Percentiles rank a stretch among this genome's conserved stretches.
phyloP scores from a whole-genome alignment of 2,329 filamentous ascomycete species.

The Celoporthe dispersa region DNA sequence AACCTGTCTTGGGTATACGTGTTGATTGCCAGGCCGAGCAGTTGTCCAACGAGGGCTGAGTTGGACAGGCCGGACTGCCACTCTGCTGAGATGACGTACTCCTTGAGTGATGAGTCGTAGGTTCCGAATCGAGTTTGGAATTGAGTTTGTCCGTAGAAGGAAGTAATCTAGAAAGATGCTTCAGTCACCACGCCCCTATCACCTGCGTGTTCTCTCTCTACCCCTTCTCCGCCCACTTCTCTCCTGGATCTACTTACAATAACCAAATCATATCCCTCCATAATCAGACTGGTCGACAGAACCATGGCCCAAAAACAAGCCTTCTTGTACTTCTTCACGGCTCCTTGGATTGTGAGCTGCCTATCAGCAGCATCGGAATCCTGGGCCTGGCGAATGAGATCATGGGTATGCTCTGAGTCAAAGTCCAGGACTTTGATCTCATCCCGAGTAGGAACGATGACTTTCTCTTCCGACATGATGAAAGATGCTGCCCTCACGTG shows the following conservation, averaged over 20 bases:
- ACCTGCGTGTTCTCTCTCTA: background rate
- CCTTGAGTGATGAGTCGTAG: slow-evolving; percentile 31
- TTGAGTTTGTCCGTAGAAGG: slow-evolving; percentile 41
- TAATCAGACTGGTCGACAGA: slow-evolving; percentile 36
- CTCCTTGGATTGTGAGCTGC: slow-evolving; percentile 34
- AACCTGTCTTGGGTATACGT: slow-evolving; percentile 46
- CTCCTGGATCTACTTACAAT: slow-evolving; percentile 37
- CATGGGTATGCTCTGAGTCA: slow-evolving; percentile 25
- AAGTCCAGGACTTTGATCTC: slow-evolving; percentile 23
- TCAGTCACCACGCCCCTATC: background rate
- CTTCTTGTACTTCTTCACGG: slow-evolving; percentile 37
- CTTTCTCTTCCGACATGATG: slow-evolving; percentile 19
- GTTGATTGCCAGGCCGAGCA: slow-evolving; percentile 49
- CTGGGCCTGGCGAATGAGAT: slow-evolving; percentile 30
- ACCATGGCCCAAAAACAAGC: slow-evolving; percentile 39
- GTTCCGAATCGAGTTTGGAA: slow-evolving; percentile 39
- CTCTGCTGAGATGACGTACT: slow-evolving; percentile 45
- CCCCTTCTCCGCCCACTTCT: background rate
- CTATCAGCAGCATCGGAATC: slow-evolving; percentile 32
- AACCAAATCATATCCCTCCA: slow-evolving; percentile 43
- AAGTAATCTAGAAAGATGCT: slow-evolving; percentile 28
- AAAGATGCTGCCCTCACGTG: background rate
- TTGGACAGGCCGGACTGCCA: slow-evolving; percentile 54
- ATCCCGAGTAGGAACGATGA: slow-evolving; percentile 19
- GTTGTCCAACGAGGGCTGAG: slow-evolving; percentile 47